A percentile compares a stretch with the other conserved stretches of the same genome.
Conservation (phyloP, 2,329 filamentous ascomycete genomes). For the Monosporascus sp. region DNA sequence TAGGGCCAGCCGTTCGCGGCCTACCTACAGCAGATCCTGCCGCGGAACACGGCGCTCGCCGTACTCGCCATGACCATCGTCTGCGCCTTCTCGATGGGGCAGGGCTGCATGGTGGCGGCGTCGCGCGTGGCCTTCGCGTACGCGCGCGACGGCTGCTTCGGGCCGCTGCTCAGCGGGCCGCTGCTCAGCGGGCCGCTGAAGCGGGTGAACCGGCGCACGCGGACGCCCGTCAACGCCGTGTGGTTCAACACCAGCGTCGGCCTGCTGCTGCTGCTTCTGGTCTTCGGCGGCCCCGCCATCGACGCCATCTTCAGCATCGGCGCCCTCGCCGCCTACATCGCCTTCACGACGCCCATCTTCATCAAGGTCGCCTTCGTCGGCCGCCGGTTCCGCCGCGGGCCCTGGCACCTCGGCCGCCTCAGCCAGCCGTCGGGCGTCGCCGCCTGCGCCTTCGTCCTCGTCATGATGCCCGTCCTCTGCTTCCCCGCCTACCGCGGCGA, state of each 20-base stretch:
- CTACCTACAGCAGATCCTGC: constrained; percentile 61
- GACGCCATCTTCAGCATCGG: constrained; percentile 67
- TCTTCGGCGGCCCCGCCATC: constrained; percentile 59
- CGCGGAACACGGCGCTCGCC: constrained; percentile 53
- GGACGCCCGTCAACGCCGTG: constrained; percentile 66
- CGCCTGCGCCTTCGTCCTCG: constrained; percentile 53
- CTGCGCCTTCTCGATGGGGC: constrained; percentile 66
- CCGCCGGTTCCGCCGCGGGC: constrained; percentile 58
- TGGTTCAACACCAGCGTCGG: constrained; percentile 60
- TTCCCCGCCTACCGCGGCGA: constrained; percentile 53
- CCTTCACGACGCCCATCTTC: constrained; percentile 54
- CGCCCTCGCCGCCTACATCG: constrained; percentile 61
- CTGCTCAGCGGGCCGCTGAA: constrained; percentile 56
- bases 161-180: constrained; percentile 43
- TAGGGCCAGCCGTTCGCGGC: constrained; percentile 62
- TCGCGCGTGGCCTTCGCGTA: constrained; percentile 69
- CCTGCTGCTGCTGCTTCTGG: constrained; percentile 54
- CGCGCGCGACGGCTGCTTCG: constrained; percentile 67
- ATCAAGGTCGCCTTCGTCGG: constrained; percentile 56
- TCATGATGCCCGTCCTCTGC: constrained; percentile 66
- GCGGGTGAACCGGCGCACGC: constrained; percentile 52
- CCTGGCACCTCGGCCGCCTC: constrained; percentile 61
- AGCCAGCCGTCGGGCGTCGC: constrained; percentile 51
- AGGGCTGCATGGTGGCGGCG: constrained; percentile 63
- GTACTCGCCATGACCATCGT: constrained; percentile 63